phyloP scores from a whole-genome alignment of 108 stramenopile genomes.

The Asterionellopsis glacialis region DNA sequence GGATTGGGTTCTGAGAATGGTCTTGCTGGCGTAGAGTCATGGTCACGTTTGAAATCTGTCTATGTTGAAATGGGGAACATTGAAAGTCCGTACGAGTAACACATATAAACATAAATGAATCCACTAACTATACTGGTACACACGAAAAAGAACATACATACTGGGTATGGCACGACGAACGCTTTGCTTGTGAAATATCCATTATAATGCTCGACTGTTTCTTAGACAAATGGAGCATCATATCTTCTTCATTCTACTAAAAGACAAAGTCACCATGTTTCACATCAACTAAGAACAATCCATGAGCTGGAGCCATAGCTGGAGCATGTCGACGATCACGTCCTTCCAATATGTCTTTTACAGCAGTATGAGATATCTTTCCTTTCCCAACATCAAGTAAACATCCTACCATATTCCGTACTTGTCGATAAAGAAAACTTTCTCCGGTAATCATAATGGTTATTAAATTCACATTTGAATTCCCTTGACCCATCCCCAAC shows the following conservation, averaged over 20 bases:
- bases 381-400: conserved; percentile 65
- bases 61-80: conserved; percentile 33
- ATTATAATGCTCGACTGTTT: no score
- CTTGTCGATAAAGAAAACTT: conserved; percentile 78
- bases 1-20: conserved; percentile 73
- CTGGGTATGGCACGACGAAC: no score
- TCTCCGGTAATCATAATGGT: conserved; percentile 63
- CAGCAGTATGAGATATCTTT: conserved; percentile 34
- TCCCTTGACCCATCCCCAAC: conserved; percentile 1
- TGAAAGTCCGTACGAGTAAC: not conserved
- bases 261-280: conserved; percentile 54
- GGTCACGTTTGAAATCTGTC: conserved; percentile 45
- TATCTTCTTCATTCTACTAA: no score
- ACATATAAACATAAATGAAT: no score
- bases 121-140: no score
- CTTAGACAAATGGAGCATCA: no score
- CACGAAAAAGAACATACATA: no score
- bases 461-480: conserved; percentile 18
- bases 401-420: conserved; percentile 76
- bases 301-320: conserved; percentile 78
- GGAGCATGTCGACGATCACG: conserved; percentile 39
- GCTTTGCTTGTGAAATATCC: no score
- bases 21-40: conserved; percentile 24
- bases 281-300: conserved; percentile 76
- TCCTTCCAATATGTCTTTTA: conserved; percentile 45